Conservation (phyloP, 1,139 yeast genomes). For the Pichia sp. region DNA sequence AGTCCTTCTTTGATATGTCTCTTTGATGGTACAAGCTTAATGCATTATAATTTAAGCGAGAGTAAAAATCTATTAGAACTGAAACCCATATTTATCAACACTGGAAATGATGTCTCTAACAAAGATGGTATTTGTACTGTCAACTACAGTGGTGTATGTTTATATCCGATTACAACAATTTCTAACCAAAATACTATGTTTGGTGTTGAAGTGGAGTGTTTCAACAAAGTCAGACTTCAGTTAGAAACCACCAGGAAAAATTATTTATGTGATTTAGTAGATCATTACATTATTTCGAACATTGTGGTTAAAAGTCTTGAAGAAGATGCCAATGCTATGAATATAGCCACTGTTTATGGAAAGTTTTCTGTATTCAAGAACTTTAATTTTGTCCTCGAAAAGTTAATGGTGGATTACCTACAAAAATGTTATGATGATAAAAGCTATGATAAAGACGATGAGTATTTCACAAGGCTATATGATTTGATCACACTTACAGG, state of each 20-base stretch:
- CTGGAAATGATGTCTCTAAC: conserved; percentile 23
- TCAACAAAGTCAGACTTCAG: conserved; percentile 19
- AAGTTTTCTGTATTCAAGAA: conserved; percentile 26
- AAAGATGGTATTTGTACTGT: conserved; percentile 12
- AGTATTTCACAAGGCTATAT: conserved; percentile 25
- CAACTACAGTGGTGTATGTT: conserved; percentile 25
- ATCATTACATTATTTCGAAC: conserved; percentile 26
- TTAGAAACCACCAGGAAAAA: conserved; percentile 26
- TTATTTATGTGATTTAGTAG: conserved; percentile 26
- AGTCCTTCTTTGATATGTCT: conserved; percentile 20
- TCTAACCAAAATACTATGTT: conserved; percentile 26
- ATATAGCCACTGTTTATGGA: conserved; percentile 22
- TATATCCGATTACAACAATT: conserved; percentile 29
- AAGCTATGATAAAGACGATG: conserved; percentile 18
- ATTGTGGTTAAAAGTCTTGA: conserved; percentile 17
- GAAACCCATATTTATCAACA: conserved; percentile 23
- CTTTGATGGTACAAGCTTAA: conserved; percentile 28
- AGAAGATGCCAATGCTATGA: conserved; percentile 20
- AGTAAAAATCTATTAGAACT: conserved; percentile 19
- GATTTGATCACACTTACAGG: conserved; percentile 30
- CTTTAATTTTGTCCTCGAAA: conserved; percentile 28
- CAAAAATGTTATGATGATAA: conserved; percentile 25
- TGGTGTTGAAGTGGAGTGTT: conserved; percentile 28
- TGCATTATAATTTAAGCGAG: conserved; percentile 25
- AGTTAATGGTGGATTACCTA: conserved; percentile 29